Conservation (phyloP, 208 protist species). For the Leishmania lainsoni region DNA sequence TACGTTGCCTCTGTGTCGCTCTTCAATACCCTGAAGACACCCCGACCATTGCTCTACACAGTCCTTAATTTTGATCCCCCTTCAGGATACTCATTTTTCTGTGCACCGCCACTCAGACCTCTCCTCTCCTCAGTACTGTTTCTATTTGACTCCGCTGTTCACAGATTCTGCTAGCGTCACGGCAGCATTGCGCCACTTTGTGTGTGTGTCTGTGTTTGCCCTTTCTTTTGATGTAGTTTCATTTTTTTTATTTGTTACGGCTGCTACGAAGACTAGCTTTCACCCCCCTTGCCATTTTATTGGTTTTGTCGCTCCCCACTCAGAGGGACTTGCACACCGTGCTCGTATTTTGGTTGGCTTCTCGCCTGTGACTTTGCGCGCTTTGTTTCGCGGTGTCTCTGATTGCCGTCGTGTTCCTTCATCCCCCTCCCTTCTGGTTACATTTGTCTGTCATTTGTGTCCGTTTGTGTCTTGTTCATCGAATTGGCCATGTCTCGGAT, state of each 20-base stretch:
- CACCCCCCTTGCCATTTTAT: background rate
- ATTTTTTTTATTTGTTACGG: background rate
- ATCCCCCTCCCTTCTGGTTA: background rate
- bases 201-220: background rate
- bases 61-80: background rate
- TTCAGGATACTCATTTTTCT: background rate
- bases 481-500: conserved; percentile 27
- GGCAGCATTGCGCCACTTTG: background rate
- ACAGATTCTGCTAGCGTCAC: background rate
- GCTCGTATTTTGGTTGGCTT: background rate
- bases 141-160: background rate
- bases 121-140: background rate
- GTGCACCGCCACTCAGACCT: background rate
- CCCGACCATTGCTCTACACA: no score
- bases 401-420: background rate
- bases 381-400: conserved; percentile 3
- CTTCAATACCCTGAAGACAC: background rate
- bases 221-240: background rate
- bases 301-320: background rate
- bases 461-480: background rate
- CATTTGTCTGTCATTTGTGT: background rate
- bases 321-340: background rate
- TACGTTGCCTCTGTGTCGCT: background rate
- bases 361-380: background rate
- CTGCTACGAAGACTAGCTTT: background rate